A percentile compares a stretch with the other conserved stretches of the same genome.
phyloP scores from a whole-genome alignment of 352 stramenopile species.

The Phytophthora capsici region DNA sequence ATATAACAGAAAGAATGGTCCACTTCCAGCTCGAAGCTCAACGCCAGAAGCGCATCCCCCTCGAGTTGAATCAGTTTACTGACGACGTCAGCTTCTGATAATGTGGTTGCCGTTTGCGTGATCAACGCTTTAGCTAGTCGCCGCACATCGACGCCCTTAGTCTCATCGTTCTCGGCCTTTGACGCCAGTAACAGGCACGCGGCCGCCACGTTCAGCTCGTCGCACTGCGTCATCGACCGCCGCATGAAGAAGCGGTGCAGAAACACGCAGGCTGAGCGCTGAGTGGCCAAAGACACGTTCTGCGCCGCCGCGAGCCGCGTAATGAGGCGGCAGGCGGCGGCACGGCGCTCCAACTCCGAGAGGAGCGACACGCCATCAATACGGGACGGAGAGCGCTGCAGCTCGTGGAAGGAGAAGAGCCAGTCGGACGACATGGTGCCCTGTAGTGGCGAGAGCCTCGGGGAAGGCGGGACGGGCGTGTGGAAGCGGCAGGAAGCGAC shows the following conservation, averaged over 20 bases:
- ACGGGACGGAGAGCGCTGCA: conserved; percentile 40
- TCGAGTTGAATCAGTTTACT: conserved; percentile 38
- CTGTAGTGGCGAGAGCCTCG: conserved; percentile 1
- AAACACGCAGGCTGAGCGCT: conserved; percentile 49
- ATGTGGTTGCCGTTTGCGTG: background rate
- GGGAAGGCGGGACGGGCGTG: background rate
- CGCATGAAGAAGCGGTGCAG: conserved; percentile 61
- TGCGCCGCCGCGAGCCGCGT: conserved; percentile 36
- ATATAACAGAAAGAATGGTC: conserved; percentile 53
- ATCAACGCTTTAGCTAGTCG: conserved; percentile 34
- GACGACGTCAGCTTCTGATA: conserved; percentile 10
- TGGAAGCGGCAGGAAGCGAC: conserved; percentile 1
- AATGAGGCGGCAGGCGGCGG: conserved; percentile 41
- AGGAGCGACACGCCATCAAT: conserved; percentile 35
- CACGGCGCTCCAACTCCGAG: conserved; percentile 38
- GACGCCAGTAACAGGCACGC: conserved; percentile 54
- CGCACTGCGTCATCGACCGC: conserved; percentile 39
- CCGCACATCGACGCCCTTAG: conserved; percentile 32
- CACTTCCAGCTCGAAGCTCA: conserved; percentile 55
- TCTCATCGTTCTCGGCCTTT: conserved; percentile 55
- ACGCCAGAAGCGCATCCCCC: conserved; percentile 47
- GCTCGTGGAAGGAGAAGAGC: conserved; percentile 44
- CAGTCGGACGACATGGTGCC: conserved; percentile 38
- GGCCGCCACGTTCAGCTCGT: conserved; percentile 37
- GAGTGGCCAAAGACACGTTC: conserved; percentile 41